These are phyloP conservation scores for Mucor ambiguus DNA, from an alignment of 371 early-diverging fungal genomes.

Conservation along the genomic window DNA sequence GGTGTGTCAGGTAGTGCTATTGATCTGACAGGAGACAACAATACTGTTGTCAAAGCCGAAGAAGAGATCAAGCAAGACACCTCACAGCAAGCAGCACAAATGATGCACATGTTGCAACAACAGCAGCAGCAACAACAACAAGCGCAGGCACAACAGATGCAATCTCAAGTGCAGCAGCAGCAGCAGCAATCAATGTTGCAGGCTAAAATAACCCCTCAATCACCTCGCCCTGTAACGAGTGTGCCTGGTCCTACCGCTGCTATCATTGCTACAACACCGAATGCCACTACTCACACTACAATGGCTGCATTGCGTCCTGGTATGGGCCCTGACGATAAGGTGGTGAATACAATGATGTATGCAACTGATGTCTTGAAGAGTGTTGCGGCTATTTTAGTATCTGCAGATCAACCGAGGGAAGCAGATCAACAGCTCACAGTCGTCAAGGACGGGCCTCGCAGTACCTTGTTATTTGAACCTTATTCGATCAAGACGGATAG, in stretches of 20 bases:
- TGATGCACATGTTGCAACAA: conserved; percentile 30
- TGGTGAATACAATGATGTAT: conserved; percentile 34
- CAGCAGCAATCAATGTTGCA: conserved; percentile 12
- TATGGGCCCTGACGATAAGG: conserved; percentile 37
- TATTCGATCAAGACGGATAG: conserved; percentile 4
- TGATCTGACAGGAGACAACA: conserved; percentile 13
- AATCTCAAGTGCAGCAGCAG: conserved; percentile 12
- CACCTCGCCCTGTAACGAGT: neutral
- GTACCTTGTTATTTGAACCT: conserved; percentile 19
- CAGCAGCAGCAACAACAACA: conserved; percentile 40
- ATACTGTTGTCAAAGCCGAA: neutral
- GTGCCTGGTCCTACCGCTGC: neutral
- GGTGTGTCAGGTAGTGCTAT: neutral
- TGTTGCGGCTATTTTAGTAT: conserved; percentile 29
- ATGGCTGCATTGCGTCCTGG: conserved; percentile 30
- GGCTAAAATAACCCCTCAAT: conserved; percentile 3
- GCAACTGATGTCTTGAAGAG: conserved; percentile 43
- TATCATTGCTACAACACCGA: neutral
- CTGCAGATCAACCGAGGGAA: conserved; percentile 10
- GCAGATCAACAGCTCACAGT: neutral
- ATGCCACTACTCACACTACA: neutral
- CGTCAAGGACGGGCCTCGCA: neutral
- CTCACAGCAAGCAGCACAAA: conserved; percentile 23
- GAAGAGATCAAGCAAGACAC: conserved; percentile 8
- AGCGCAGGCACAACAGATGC: conserved; percentile 13